phyloP scores from a whole-genome alignment of 2,329 filamentous ascomycete species.

The Stachybotrys chartarum region DNA sequence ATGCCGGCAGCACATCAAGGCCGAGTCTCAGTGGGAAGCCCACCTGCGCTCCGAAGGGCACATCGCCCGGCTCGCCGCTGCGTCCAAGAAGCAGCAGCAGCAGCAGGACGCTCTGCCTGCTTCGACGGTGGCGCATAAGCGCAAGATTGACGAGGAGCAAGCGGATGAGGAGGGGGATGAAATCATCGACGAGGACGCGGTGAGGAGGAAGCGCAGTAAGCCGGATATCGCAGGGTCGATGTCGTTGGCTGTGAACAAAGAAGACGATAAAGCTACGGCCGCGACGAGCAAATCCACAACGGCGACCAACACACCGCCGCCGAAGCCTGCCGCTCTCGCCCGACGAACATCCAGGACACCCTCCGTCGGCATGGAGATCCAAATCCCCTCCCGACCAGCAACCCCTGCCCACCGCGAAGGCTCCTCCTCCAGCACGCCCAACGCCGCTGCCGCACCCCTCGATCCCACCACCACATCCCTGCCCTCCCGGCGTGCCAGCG shows the following conservation, averaged over 20 bases:
- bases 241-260: constrained; percentile 9
- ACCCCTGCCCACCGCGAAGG: constrained; percentile 43
- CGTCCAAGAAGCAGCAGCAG: constrained; percentile 9
- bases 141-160: constrained; percentile 26
- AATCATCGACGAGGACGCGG: constrained; percentile 22
- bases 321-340: constrained; percentile 33
- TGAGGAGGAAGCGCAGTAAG: constrained; percentile 39
- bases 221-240: constrained; percentile 19
- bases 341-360: constrained; percentile 46
- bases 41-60: constrained; percentile 47
- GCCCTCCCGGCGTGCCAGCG: constrained; percentile 17
- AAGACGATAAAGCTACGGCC: constrained; percentile 11
- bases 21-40: constrained; percentile 59
- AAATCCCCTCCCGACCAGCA: constrained; percentile 57
- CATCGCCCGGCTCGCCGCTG: constrained; percentile 14
- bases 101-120: constrained; percentile 2
- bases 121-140: constrained; percentile 16
- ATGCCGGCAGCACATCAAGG: constrained; percentile 58
- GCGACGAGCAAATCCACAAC: not conserved
- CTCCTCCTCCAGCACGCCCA: constrained; percentile 33
- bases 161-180: constrained; percentile 23
- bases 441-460: constrained; percentile 7
- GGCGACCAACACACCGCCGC: constrained; percentile 1
- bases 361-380: constrained; percentile 49
- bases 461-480: constrained; percentile 17